These are phyloP conservation scores for Climacium dendroides DNA, from an alignment of 225 moss, liverwort and hornwort species.

Conservation along the genomic window DNA sequence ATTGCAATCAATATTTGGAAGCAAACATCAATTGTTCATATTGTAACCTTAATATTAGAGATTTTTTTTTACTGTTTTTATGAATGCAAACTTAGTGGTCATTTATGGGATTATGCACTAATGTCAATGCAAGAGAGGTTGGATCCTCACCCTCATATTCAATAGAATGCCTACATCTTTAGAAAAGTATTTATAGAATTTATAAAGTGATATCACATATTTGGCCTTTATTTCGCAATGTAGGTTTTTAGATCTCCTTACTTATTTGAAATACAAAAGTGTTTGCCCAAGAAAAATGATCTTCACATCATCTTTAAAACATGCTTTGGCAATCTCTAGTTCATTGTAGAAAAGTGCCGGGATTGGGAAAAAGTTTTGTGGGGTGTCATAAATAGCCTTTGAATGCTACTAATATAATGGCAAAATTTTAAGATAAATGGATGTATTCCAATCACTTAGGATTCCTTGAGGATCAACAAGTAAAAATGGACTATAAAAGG, in stretches of 20 bases:
- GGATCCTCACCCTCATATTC: accelerated
- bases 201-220: background rate
- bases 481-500: too few relatives aligned
- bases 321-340: background rate
- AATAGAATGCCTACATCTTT: too few relatives aligned
- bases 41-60: background rate
- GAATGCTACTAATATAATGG: background rate
- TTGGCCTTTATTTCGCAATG: accelerated
- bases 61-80: accelerated
- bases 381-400: accelerated
- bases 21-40: background rate
- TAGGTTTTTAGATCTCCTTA: background rate
- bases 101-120: background rate
- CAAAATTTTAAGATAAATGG: background rate
- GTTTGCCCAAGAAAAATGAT: accelerated
- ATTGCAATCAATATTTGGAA: accelerated
- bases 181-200: accelerated
- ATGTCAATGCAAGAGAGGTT: accelerated
- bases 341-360: accelerated
- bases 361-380: background rate
- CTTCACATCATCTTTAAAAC: background rate
- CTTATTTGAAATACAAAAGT: background rate
- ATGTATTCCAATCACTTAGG: accelerated
- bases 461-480: too few relatives aligned
- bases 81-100: background rate